Conservation (phyloP, 495 filamentous ascomycete species). For the Massariosphaeria phaeospora region DNA sequence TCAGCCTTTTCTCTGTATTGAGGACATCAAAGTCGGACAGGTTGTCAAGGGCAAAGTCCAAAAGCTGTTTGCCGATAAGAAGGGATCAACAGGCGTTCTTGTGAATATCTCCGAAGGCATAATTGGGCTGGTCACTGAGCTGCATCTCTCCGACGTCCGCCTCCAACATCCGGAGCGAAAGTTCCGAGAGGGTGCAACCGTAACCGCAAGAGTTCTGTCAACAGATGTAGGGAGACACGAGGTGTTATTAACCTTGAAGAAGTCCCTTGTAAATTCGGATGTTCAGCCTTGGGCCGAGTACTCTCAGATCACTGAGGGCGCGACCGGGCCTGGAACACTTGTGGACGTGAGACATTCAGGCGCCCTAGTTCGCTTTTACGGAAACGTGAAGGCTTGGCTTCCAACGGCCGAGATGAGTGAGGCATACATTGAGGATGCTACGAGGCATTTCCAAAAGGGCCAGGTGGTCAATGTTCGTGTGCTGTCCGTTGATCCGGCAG, state of each 20-base stretch:
- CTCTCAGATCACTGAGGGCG: slow-evolving; percentile 59
- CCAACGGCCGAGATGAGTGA: slow-evolving; percentile 97
- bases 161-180: slow-evolving; percentile 93
- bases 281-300: slow-evolving; percentile 69
- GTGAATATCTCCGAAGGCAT: slow-evolving; percentile 82
- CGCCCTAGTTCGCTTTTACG: slow-evolving; percentile 91
- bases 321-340: slow-evolving; percentile 77
- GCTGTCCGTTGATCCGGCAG: slow-evolving; percentile 66
- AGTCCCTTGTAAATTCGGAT: slow-evolving; percentile 86
- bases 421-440: slow-evolving; percentile 83
- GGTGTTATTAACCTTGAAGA: slow-evolving; percentile 87
- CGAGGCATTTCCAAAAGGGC: slow-evolving; percentile 79
- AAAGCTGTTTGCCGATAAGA: slow-evolving; percentile 68
- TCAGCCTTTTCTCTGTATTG: slow-evolving; percentile 80
- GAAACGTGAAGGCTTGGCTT: slow-evolving; percentile 72
- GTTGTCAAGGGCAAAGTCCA: slow-evolving; percentile 80
- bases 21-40: slow-evolving; percentile 79
- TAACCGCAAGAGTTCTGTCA: slow-evolving; percentile 80
- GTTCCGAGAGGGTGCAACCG: slow-evolving; percentile 78
- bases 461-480: slow-evolving; percentile 88
- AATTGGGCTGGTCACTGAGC: slow-evolving; percentile 76
- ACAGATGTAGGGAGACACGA: slow-evolving; percentile 69
- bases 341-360: slow-evolving; percentile 70
- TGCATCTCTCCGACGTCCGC: slow-evolving; percentile 80
- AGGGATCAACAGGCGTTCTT: slow-evolving; percentile 71